These are phyloP conservation scores for Nitzschia sp. DNA, from an alignment of 108 stramenopile species.

Conservation along the genomic window DNA sequence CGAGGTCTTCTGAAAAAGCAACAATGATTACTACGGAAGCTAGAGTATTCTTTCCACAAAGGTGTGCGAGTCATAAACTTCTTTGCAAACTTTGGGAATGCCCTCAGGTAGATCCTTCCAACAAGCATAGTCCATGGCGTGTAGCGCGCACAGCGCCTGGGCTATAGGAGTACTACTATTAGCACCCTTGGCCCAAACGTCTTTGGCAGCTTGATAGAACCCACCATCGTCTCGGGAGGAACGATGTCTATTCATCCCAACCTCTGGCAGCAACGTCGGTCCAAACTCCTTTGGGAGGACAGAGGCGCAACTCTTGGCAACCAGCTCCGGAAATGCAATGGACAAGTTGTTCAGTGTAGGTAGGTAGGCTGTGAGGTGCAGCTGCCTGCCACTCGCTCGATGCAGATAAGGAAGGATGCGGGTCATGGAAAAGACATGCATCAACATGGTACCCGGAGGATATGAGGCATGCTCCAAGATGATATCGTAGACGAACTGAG, in stretches of 20 bases:
- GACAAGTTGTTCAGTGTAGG: constrained; percentile 30
- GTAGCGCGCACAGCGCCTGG: constrained; percentile 30
- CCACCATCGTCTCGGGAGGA: constrained; percentile 26
- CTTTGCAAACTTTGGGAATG: constrained; percentile 18
- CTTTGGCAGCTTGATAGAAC: constrained; percentile 29
- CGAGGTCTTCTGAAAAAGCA: no score
- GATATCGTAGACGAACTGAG: constrained; percentile 28
- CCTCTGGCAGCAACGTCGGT: not conserved
- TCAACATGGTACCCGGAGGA: not conserved
- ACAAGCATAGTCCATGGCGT: constrained; percentile 48
- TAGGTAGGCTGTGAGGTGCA: constrained; percentile 19
- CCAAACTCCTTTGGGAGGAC: no score
- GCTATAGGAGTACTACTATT: not conserved
- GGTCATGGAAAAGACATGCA: constrained; percentile 32
- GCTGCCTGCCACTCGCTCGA: not conserved
- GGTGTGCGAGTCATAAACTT: no score
- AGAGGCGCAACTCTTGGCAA: constrained; percentile 11
- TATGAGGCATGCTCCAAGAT: not conserved
- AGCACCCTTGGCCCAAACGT: constrained; percentile 29
- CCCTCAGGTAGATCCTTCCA: constrained; percentile 39
- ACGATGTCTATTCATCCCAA: constrained; percentile 11
- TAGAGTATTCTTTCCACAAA: no score
- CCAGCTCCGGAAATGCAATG: constrained; percentile 19
- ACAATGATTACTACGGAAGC: no score
- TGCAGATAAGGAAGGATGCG: constrained; percentile 10